Conservation (phyloP, 2,329 filamentous ascomycete genomes). For the Diplodia seriata region DNA sequence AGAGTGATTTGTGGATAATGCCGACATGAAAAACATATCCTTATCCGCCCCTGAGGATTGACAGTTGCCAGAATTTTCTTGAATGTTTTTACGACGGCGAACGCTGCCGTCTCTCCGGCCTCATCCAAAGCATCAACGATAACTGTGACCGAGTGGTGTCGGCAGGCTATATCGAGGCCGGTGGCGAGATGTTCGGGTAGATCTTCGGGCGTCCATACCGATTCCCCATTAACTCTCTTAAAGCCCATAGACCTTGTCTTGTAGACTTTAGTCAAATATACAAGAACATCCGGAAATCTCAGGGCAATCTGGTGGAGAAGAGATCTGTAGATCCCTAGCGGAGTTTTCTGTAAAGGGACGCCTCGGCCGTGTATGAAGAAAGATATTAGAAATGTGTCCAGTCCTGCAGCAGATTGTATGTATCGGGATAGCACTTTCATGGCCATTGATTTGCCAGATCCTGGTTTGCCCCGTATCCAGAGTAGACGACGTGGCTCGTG, state of each 20-base stretch:
- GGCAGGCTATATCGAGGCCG: neutral
- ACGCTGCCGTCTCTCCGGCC: neutral
- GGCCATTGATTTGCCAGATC: conserved; percentile 4
- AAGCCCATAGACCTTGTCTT: no score
- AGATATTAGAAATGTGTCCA: neutral
- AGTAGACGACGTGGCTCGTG: neutral
- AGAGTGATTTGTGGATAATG: neutral
- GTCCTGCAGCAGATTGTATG: no score
- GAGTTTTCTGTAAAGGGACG: neutral
- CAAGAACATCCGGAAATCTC: neutral
- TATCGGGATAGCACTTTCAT: neutral
- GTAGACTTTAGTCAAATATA: neutral
- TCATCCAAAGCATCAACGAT: conserved; percentile 4
- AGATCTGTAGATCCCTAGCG: neutral
- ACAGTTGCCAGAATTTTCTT: neutral
- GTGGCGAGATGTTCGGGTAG: neutral
- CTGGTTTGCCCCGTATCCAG: conserved; percentile 3
- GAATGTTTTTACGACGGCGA: neutral
- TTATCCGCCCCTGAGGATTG: neutral
- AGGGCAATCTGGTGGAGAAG: neutral
- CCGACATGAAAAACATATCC: neutral
- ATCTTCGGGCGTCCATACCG: neutral
- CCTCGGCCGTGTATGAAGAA: neutral
- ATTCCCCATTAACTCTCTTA: neutral
- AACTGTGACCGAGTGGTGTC: neutral